Evolutionary conservation across 2,329 filamentous ascomycete genomes (phyloP).

Genomic region (Neocatenulostroma microsporum): DNA sequence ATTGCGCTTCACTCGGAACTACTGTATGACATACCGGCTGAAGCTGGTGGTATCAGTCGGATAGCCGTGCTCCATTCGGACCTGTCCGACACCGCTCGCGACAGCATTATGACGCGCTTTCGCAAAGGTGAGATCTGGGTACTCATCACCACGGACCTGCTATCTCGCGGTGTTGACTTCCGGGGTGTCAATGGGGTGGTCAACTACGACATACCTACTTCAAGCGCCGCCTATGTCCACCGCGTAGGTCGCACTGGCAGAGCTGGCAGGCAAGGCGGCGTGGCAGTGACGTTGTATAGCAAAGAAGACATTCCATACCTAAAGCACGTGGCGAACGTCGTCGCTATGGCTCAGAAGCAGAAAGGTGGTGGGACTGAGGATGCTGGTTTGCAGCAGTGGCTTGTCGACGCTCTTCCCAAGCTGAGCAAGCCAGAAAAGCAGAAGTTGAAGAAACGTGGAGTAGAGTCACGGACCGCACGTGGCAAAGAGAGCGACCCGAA

Average conservation of each 20-base stretch:
- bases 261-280: slow-evolving; percentile 76
- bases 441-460: slow-evolving; percentile 70
- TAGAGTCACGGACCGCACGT: slow-evolving; percentile 56
- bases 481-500: slow-evolving; percentile 34
- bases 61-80: slow-evolving; percentile 88
- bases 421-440: slow-evolving; percentile 78
- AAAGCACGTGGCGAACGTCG: slow-evolving; percentile 88
- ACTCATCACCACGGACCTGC: slow-evolving; percentile 87
- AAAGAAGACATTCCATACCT: slow-evolving; percentile 88
- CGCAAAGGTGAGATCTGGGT: slow-evolving; percentile 91
- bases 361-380: slow-evolving; percentile 33
- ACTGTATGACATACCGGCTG: slow-evolving; percentile 84
- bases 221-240: slow-evolving; percentile 83
- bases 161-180: slow-evolving; percentile 90
- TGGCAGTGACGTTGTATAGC: slow-evolving; percentile 90
- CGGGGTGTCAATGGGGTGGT: slow-evolving; percentile 91
- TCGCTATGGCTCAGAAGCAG: slow-evolving; percentile 71
- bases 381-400: slow-evolving; percentile 68
- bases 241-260: slow-evolving; percentile 85
- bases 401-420: slow-evolving; percentile 77
- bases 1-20: slow-evolving; percentile 81
- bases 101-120: slow-evolving; percentile 80
- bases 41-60: slow-evolving; percentile 74
- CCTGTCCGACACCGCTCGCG: slow-evolving; percentile 66
- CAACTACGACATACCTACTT: slow-evolving; percentile 95